Evolutionary conservation across 306 rosid species (phyloP).

Genomic region (Spatholobus suberectus): DNA sequence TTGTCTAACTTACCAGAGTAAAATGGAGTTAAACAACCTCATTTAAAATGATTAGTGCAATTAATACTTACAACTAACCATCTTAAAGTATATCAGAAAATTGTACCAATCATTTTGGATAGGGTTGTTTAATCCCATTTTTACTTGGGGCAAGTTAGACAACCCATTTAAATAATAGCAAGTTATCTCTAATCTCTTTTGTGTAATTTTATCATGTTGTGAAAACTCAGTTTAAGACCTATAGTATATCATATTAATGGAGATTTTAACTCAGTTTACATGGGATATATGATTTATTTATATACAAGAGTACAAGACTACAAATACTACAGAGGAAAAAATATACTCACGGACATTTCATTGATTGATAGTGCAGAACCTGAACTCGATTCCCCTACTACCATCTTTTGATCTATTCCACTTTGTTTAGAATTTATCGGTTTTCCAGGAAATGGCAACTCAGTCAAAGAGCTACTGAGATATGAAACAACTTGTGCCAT

Average conservation of each 20-base stretch:
- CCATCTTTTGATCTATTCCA: conserved; percentile 8
- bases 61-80: too few species aligned
- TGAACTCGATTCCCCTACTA: conserved; percentile 21
- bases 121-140: too few species aligned
- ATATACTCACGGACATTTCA: conserved; percentile 19
- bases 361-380: conserved; percentile 4
- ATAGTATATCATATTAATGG: background rate
- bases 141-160: too few species aligned
- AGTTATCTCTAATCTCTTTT: background rate
- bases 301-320: background rate
- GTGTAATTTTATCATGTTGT: too few species aligned
- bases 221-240: background rate
- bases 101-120: too few species aligned
- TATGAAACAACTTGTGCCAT: conserved; percentile 42
- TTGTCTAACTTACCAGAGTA: too few species aligned
- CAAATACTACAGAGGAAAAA: conserved; percentile 25
- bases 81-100: too few species aligned
- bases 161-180: too few species aligned
- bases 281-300: background rate
- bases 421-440: conserved; percentile 17
- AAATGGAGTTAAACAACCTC: too few species aligned
- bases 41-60: too few species aligned
- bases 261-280: background rate
- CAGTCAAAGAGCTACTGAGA: conserved; percentile 23
- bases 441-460: conserved; percentile 20